Base-by-base conservation (phyloP, 2,329 filamentous ascomycete species). In the Calonectria ilicicola region DNA sequence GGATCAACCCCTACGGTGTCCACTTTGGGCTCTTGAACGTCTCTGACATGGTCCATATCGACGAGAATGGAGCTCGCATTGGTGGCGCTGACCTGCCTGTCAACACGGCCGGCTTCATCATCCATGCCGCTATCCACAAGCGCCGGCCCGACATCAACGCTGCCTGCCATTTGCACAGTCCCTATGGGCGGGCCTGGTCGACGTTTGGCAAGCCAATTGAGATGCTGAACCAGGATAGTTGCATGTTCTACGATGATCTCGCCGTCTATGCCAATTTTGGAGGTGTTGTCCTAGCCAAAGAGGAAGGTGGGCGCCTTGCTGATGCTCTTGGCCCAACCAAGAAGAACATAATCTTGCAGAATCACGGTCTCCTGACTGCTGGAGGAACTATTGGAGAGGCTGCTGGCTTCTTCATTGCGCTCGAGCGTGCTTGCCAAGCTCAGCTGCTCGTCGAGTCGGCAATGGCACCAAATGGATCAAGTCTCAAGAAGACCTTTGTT, bases 321-420 rank as follows among this genome's bases (percentile, higher is more conserved):
- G 85, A 85, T 19, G 89, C 92, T 0, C 84, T 95, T 1, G 93
- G 93, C 0, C 70, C 75, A 0, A 82, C 84, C 0, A 89, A 88
- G 72, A 93, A 87, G 81, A 91, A 88, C 19, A 85, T 91, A 75
- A 92, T 94, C 62, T 81, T 94, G 46, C 86, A 91, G 76, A 95
- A 94, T 79, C 93, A 95, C 79, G 93, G 93, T 0, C 83, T 95
- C 5, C 80, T 95, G 49, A 94, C 92, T 0, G 91, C 92, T 0
- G 93, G 93, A 0, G 80, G 81, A 0, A 95, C 93, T 0, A 91
- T 95, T 3, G 93, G 93, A 74, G 93, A 94, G 82, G 93, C 93
- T 0, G 92, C 91, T 0, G 94, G 91, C 75, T 83, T 94, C 67
- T 94, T 94, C 79, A 90, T 90, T 3, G 83, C 91, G 5, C 86